Percentiles rank a stretch among this genome's conserved stretches.
Evolutionary conservation across 2,329 filamentous ascomycete species (phyloP).

Genomic region (Pyrenophora graminea): DNA sequence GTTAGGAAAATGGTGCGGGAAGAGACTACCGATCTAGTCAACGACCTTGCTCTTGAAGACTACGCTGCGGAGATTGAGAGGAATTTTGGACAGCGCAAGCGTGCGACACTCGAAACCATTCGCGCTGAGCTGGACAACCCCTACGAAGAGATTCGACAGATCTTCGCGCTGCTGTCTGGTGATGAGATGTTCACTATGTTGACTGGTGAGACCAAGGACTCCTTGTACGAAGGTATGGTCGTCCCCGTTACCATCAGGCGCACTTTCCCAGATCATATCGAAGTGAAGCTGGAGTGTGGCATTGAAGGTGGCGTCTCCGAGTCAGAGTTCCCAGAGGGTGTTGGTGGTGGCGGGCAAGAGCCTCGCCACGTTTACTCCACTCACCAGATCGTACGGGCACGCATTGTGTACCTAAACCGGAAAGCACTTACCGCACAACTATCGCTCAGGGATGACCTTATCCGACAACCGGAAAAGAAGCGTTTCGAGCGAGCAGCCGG

Average conservation of each 20-base stretch:
- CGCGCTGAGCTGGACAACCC: conserved; percentile 89
- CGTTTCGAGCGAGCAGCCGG: conserved; percentile 69
- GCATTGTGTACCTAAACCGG: conserved; percentile 84
- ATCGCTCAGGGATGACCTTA: conserved; percentile 78
- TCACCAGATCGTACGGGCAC: conserved; percentile 85
- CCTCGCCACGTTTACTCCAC: conserved; percentile 69
- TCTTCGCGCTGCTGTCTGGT: conserved; percentile 70
- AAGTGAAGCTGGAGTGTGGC: conserved; percentile 91
- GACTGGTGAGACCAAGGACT: conserved; percentile 86
- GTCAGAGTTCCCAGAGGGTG: conserved; percentile 75
- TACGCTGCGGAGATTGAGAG: conserved; percentile 94
- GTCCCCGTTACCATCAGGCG: conserved; percentile 86
- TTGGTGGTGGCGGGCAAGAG: conserved; percentile 55
- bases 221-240: conserved; percentile 87
- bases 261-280: conserved; percentile 89
- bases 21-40: conserved; percentile 90
- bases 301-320: conserved; percentile 87
- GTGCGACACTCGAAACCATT: conserved; percentile 94
- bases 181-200: conserved; percentile 95
- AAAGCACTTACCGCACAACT: conserved; percentile 83
- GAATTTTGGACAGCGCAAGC: conserved; percentile 92
- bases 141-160: conserved; percentile 89
- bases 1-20: conserved; percentile 95
- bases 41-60: conserved; percentile 93
- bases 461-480: conserved; percentile 62